Base-by-base conservation (phyloP, 495 filamentous ascomycete genomes). In the Podospora conica region DNA sequence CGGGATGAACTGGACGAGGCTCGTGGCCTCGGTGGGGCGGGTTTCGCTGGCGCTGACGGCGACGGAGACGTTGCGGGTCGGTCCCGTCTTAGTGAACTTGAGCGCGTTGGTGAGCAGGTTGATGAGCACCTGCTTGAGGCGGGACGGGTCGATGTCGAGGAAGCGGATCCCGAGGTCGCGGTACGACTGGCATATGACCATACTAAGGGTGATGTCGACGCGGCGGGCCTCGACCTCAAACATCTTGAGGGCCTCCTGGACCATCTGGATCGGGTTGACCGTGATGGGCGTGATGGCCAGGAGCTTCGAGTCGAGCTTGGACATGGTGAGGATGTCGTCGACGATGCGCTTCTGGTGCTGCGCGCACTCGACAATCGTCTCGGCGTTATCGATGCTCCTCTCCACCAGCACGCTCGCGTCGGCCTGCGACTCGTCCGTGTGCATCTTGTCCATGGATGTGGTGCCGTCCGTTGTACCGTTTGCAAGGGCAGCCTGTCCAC, bases 261-360 rank as follows among this genome's bases (percentile, higher is more conserved):
- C 82, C 60, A 91, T 81, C 24, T 78, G 75, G 65, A 85, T 78
- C 0, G 90, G 90, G 70, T 90, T 83, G 2, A 88, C 84, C 59
- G 84, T 84, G 28, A 85, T 83, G 18, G 89, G 90, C 9, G 87
- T 85, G 23, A 94, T 83, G 15, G 86, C 81, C 3, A 94, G 76
- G 66, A 92, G 77, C 18, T 86, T 86, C 3, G 88, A 88, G 68
- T 94, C 90, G 20, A 94, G 81, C 71, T 93, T 94, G 2, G 89
- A 91, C 65, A 91, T 84, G 3, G 87, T 90, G 55, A 94, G 78
- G 12, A 94, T 87, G 70, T 93, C 90, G 70, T 93, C 88, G 4
- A 93, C 86, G 54, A 95, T 92, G 10, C 89, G 81, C 73, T 90
- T 91, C 72, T 93, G 90, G 71, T 94, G 91, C 65, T 87, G 83